These are phyloP conservation scores for Pyrenophora seminiperda DNA, from an alignment of 2,329 filamentous ascomycete genomes.

Conservation along the genomic window DNA sequence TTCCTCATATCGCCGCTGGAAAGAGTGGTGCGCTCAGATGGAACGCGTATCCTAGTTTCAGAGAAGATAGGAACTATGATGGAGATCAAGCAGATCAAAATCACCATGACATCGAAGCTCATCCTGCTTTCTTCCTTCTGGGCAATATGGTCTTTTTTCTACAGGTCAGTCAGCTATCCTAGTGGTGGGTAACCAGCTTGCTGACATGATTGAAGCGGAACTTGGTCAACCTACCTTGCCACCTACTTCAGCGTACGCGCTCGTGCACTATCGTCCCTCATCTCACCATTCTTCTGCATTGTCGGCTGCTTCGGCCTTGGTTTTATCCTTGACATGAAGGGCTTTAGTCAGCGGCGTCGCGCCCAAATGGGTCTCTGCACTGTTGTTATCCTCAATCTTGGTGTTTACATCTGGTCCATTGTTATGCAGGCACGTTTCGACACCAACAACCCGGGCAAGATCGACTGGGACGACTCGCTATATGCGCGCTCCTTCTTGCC, in stretches of 20 bases:
- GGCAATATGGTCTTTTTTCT: constrained; percentile 57
- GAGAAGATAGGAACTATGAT: constrained; percentile 50
- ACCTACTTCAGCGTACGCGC: constrained; percentile 54
- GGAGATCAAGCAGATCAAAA: constrained; percentile 49
- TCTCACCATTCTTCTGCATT: constrained; percentile 58
- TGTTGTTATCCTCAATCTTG: constrained; percentile 54
- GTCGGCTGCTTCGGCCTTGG: constrained; percentile 57
- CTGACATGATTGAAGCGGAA: constrained; percentile 41
- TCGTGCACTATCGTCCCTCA: constrained; percentile 52
- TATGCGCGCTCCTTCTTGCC: constrained; percentile 54
- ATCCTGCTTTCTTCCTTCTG: constrained; percentile 50
- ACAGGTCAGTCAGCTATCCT: constrained; percentile 26
- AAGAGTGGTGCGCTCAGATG: constrained; percentile 53
- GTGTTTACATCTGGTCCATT: constrained; percentile 59
- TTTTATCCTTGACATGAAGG: constrained; percentile 67
- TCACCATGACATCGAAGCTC: constrained; percentile 46
- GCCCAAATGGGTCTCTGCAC: constrained; percentile 54
- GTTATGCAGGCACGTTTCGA: constrained; percentile 54
- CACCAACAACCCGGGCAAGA: constrained; percentile 48
- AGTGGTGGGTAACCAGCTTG: background rate
- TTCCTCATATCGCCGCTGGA: constrained; percentile 55
- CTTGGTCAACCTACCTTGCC: constrained; percentile 54
- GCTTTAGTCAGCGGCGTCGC: constrained; percentile 62
- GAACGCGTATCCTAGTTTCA: constrained; percentile 51
- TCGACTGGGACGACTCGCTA: constrained; percentile 54